Evolutionary conservation across 208 protist genomes (phyloP).

Genomic region (Endotrypanum monterogeii): DNA sequence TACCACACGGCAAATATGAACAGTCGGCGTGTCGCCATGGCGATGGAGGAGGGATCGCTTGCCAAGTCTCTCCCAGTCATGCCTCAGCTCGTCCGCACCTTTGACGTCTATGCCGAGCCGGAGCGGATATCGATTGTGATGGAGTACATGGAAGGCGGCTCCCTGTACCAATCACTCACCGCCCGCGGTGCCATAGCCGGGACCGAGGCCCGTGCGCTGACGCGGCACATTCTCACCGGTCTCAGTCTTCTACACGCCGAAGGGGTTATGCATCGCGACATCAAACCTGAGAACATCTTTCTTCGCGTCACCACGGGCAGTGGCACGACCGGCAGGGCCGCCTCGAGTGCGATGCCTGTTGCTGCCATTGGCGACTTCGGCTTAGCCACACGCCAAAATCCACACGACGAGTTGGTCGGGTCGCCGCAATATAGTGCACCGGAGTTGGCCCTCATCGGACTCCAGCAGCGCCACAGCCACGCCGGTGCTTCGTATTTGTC

Average conservation of each 20-base stretch:
- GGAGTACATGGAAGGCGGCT: constrained; percentile 98
- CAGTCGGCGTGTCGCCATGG: constrained; percentile 39
- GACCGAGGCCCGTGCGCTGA: constrained; percentile 90
- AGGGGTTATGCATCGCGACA: constrained; percentile 99
- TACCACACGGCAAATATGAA: constrained; percentile 48
- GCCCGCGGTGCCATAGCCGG: constrained; percentile 91
- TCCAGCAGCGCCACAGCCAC: constrained; percentile 31
- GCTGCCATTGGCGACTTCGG: constrained; percentile 98
- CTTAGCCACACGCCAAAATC: constrained; percentile 87
- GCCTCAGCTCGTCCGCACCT: constrained; percentile 76
- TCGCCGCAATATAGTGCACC: constrained; percentile 87
- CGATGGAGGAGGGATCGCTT: constrained; percentile 58
- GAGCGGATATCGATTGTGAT: constrained; percentile 93
- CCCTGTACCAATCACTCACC: constrained; percentile 96
- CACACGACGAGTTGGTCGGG: constrained; percentile 61
- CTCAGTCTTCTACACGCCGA: constrained; percentile 94
- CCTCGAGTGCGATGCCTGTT: constrained; percentile 21
- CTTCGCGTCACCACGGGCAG: constrained; percentile 77
- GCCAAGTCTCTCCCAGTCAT: constrained; percentile 45
- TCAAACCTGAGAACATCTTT: constrained; percentile 99
- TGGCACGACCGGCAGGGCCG: background rate
- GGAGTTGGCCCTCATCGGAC: constrained; percentile 74
- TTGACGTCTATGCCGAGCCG: constrained; percentile 89
- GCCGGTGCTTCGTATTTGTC: constrained; percentile 3
- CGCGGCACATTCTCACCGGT: constrained; percentile 95